Evolutionary conservation across 1,139 yeast species (phyloP), one percentile per base, ranked within the genome.

Genomic region (Yamadazyma buinensis): DNA sequence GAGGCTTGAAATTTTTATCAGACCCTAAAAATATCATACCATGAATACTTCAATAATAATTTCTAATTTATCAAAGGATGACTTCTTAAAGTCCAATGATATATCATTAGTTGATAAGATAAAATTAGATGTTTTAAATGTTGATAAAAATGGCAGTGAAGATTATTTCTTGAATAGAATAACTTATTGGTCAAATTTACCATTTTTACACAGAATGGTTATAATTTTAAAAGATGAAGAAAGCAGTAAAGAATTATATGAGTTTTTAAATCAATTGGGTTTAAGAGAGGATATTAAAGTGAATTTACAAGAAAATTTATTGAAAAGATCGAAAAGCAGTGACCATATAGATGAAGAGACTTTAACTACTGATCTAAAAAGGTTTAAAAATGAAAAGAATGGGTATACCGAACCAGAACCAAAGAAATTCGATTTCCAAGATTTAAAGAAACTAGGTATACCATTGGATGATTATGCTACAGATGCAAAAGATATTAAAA

Each of bases 151-250:
- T n/a, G 38, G 39, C 15, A 48, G 49, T 14, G 54, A 52, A 22
- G 62, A 57, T 28, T 54, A 54, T 37, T 55, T 41, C 29, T 36
- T 61, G 21, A 52, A 55, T 29, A 47, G 59, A 27, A 62, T 72
- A 23, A 52, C 57, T 28, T 59, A 67, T 40, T 72, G 77, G 77
- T 61, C 73, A 9, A 67, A 61, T 33, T 47, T 72, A 25, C 65
- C 75, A 9, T 67, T 66, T 35, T 53, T 72, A 34, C 57, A 53
- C 32, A 50, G 78, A 22, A 54, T 68, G 11, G 66, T 72, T 15
- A 56, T 72, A 23, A 66, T 70, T 5, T 51, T 72, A 39, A 52
- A 54, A 37, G 54, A 57, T 15, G 70, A 61, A 26, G 34, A 34
- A 1, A 49, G 56, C 3, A 73, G 77, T 1, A 20, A 35, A 10